phyloP scores from a whole-genome alignment of 352 stramenopile species.

The Pythium periplocum region DNA sequence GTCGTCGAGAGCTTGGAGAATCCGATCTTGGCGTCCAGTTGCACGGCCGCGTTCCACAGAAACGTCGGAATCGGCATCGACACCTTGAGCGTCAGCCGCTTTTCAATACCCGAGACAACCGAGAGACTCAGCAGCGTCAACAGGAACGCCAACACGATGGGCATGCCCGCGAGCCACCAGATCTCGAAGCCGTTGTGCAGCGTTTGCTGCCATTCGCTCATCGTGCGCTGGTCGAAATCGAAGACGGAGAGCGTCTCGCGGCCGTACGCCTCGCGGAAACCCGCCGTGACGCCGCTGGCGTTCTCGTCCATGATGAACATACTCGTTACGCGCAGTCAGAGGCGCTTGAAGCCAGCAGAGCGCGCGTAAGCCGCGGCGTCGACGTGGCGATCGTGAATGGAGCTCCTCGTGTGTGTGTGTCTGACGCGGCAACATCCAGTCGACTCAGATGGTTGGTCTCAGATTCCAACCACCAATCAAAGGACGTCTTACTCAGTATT shows the following conservation, averaged over 20 bases:
- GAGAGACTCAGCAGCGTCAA: slow-evolving; percentile 74
- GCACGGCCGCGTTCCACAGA: slow-evolving; percentile 1
- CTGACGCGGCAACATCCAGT: too few species aligned
- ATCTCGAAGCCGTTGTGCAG: slow-evolving; percentile 85
- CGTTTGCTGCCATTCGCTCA: slow-evolving; percentile 32
- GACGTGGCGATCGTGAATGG: too few species aligned
- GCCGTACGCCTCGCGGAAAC: slow-evolving; percentile 42
- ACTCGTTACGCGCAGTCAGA: too few species aligned
- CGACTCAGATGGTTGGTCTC: too few species aligned
- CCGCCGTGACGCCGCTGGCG: slow-evolving; percentile 40
- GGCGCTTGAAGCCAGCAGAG: too few species aligned
- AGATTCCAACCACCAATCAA: too few species aligned
- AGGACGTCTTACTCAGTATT: too few species aligned
- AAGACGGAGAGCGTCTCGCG: slow-evolving; percentile 52
- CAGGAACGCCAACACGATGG: slow-evolving; percentile 61
- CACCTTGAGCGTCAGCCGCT: slow-evolving; percentile 24
- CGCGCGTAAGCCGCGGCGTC: too few species aligned
- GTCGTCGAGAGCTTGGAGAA: too few species aligned
- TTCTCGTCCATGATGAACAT: slow-evolving; percentile 56
- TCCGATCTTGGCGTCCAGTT: too few species aligned
- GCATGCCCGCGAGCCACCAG: slow-evolving; percentile 82
- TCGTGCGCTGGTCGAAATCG: slow-evolving; percentile 20
- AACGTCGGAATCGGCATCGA: slow-evolving; percentile 14
- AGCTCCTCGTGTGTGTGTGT: too few species aligned
- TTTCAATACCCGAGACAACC: slow-evolving; percentile 48